Base-by-base conservation (phyloP, 1,284 basidiomycete species). In the Moesziomyces parantarcticus region DNA sequence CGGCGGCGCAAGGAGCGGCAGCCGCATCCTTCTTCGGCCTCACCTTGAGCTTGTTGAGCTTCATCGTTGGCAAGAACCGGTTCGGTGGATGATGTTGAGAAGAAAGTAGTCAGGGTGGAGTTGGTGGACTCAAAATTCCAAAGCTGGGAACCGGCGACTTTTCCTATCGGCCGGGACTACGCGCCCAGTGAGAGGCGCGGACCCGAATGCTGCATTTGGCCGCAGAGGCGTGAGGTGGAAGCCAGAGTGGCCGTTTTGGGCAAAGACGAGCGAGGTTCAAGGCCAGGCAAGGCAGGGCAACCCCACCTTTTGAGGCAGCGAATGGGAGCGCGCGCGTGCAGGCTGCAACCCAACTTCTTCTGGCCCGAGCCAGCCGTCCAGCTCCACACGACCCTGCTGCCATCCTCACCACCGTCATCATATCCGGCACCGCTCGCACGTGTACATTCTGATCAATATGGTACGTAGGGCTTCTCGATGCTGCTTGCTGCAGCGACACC, bases 1-100 rank as follows among this genome's bases (percentile, higher is more conserved):
- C 91, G 25, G 89, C 85, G 16, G 89, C 89, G 83, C 93, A 94
- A 65, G 91, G 87, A 49, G 88, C 88, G 45, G 87, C 85, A 47
- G 87, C 85, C 86, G 73, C 71, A 89, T 92, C 86, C 86, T 92
- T 92, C 60, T 88, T 88, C 44, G 92, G 92, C 40, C 78, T 64
- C 46, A 81, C 80, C 54, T 80, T 81, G 70, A 80, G 77, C 65
- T 80, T 77, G 60, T 80, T 71, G 50, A 82, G 61, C 69, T 78
- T 81, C 79, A 81, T 82, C 21, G 47, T 61, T 47, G 40, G n/a
- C 29, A 32, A 32, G 29, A 32, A 32, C 29, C 29, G 29, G 29
- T 9, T 32, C 29, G 29, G 29, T 32, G 29, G 25, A 45, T 26
- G 51, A 43, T 57, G 57, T 23, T 41, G 53, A 54, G 50, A 58